Evolutionary conservation across 345 rosid species (phyloP), one percentile per base, ranked within the genome.

Genomic region (Lepidium africanum): DNA sequence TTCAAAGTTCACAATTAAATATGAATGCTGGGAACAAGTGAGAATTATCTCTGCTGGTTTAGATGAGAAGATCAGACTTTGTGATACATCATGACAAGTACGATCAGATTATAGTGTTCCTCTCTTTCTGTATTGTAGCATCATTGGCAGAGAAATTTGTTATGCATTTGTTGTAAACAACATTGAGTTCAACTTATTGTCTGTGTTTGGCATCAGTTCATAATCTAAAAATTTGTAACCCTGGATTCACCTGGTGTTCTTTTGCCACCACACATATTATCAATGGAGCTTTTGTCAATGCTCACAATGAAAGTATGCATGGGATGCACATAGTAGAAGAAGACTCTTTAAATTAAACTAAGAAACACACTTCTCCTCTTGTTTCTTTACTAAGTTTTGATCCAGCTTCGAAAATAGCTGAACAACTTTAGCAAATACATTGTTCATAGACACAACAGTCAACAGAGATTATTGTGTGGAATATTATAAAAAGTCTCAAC

Each of bases 281-380:
- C 37, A 36, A 43, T 53, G 84, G 84, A 62, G 56, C 75, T 70
- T 83, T 87, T 68, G 71, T 77, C 27, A 84, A 81, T 17, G 84
- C 85, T 3, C 86, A 89, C 70, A 82, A 75, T 52, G 83, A 82
- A 49, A 87, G 89, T 21, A 70, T 41, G 76, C 62, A 54, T 87
- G 92, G 84, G 81, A 85, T 59, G 78, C 78, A 59, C 78, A 67
- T 70, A 80, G 72, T 32, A 85, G 66, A 74, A 78, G 70, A 83
- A 83, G 80, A 67, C 61, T 85, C 42, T 72, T 27, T 27, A 5
- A 63, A 12, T 87, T 9, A 11, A 56, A 37, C 11, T 10, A 39
- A 84, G 85, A 88, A 87, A 15, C 10, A 15, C 27, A 45, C 10
- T 47, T 15, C 10, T 59, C 49, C 7, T 58, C 63, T 37, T 58